Evolutionary conservation across 2,329 filamentous ascomycete species (phyloP), one percentile per base, ranked within the genome.

Genomic region (Talaromyces funiculosus): DNA sequence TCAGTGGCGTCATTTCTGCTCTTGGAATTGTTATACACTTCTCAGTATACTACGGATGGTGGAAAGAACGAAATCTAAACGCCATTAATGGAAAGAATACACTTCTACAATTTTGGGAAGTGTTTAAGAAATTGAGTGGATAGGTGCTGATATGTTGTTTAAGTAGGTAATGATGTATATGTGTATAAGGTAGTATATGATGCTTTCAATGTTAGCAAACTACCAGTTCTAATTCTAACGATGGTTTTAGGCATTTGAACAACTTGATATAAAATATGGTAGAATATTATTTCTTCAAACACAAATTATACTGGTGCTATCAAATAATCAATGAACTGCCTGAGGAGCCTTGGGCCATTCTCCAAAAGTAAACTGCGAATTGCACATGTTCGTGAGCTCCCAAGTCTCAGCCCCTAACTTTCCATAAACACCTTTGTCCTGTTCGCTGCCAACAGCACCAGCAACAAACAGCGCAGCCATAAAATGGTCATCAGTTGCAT

Each of bases 401-500:
- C 85, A 87, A n/a, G 79, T 81, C 75, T 87, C 84, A 0, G 84
- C 84, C 0, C 76, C 80, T 37, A 71, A 64, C 24, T 26, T 42
- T 24, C 45, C 45, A 42, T 53, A 42, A 12, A 72, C 67, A 0
- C 72, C 75, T 59, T 75, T 71, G 68, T 84, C 81, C 24, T 80
- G 78, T 57, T 71, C 66, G 33, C 78, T 78, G 1, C 84, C 80
- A 31, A 76, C 76, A 3, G 81, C 75, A 1, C 86, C 86, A 0
- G 85, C 83, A 0, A 86, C 81, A 72, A 89, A 89, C 66, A 85
- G 76, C 3, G 83, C 79, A 0, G 85, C 75, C 83, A 89, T 88
- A 64, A 86, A 89, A 67, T 89, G 86, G 68, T 89, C 87, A 67
- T 90, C 86, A 0, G 86, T 89, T 0, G 79, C 86, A 72, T 89